Conservation (phyloP, 2,329 filamentous ascomycete species). For the Boeremia exigua region DNA sequence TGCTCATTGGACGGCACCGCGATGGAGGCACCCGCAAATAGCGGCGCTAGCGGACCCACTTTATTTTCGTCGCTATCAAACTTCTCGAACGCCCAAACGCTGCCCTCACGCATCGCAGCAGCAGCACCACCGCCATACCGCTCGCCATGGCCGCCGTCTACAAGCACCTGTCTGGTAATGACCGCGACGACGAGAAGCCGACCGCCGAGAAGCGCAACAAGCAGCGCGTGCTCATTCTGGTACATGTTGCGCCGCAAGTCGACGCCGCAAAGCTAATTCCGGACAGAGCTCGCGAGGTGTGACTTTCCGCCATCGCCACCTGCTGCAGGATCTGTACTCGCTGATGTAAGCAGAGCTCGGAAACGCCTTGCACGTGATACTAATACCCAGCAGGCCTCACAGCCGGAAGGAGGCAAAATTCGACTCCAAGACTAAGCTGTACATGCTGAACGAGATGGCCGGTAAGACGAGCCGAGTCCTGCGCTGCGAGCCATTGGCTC, state of each 20-base stretch:
- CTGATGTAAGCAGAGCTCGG: conserved; percentile 63
- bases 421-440: conserved; percentile 88
- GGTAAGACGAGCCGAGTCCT: conserved; percentile 25
- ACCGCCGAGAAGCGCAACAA: conserved; percentile 50
- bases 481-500: neutral
- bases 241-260: conserved; percentile 18
- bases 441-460: conserved; percentile 51
- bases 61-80: conserved; percentile 28
- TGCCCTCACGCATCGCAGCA: conserved; percentile 15
- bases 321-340: conserved; percentile 85
- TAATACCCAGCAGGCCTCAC: conserved; percentile 64
- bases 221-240: conserved; percentile 79
- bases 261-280: conserved; percentile 25
- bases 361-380: neutral
- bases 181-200: conserved; percentile 44
- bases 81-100: conserved; percentile 31
- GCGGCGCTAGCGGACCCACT: conserved; percentile 4
- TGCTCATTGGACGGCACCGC: conserved; percentile 29
- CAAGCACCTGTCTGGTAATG: conserved; percentile 58
- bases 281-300: conserved; percentile 80
- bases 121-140: conserved; percentile 19
- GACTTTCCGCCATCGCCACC: conserved; percentile 90
- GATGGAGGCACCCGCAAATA: conserved; percentile 30
- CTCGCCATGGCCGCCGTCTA: conserved; percentile 62
- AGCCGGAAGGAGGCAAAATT: conserved; percentile 94